Evolutionary conservation across 1,284 basidiomycete genomes (phyloP), one percentile per base, ranked within the genome.

Genomic region (Caloboletus firmus): DNA sequence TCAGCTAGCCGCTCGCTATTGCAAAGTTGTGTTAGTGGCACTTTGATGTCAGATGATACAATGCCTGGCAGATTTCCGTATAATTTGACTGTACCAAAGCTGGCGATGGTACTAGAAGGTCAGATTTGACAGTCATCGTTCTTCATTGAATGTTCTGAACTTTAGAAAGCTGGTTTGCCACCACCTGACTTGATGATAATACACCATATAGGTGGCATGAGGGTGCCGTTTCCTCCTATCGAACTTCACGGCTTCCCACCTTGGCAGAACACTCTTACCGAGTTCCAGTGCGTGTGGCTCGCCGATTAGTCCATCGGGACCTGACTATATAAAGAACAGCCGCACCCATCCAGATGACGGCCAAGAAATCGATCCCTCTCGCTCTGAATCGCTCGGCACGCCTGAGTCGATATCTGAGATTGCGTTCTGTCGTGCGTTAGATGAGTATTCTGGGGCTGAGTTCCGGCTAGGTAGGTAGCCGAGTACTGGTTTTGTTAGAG

Each of bases 161-260:
- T 50, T 40, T 70, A 79, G 67, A 71, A 69, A 65, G 68, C 69
- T 42, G 80, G 77, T 28, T 75, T 88, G 46, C 76, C 81, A 18
- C 72, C 84, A n/a, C 85, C 88, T 20, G 87, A 91, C 62, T 79
- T 91, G 49, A 81, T 89, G 77, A 83, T 91, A 59, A 75, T 90
- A 15, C 86, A 91, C 63, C 73, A 81, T 45, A 58, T 85, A 34
- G 71, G 72, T 37, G 72, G 74, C 11, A 64, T 71, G 34, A 68
- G 61, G 45, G 66, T 67, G 41, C 67, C 72, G 48, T 69, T 65
- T 45, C 63, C 73, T 28, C 80, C 85, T 1, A 67, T 85, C 47
- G 87, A 90, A 65, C 72, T 90, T 12, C 72, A 86, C 59, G 85
- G 84, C 2, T 90, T 86, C 59, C 89, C 89, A 24, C 89, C 89